Evolutionary conservation across 345 rosid species (phyloP), one percentile per base, ranked within the genome.

Genomic region (Heritiera littoralis): DNA sequence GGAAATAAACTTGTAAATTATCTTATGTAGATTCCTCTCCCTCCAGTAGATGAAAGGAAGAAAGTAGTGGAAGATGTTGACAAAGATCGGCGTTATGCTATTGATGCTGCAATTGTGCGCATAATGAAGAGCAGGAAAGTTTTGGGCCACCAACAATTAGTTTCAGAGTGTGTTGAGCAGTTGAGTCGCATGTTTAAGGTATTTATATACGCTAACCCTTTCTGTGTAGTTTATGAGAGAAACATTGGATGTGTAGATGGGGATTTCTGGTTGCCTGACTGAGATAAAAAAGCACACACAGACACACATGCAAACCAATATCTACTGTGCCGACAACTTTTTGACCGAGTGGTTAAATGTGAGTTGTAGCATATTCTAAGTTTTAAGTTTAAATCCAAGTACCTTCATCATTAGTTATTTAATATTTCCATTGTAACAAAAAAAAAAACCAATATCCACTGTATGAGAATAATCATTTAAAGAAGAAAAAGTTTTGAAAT

Each of bases 91-190:
- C 89, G 96, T 41, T 94, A 92, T 65, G 98, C 98, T 0, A 92
- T 97, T 77, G 99, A 97, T 85, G 99, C 99, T 64, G 98, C 99
- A 17, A 87, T 97, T 66, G 99, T 97, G 18, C 93, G 99, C 55
- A 97, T 97, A 78, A 97, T 97, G 99, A 97, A 97, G 92, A 88
- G 96, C 61, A 82, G 98, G 80, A 94, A 94, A 74, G 88, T 91
- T 23, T 80, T 93, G 89, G 92, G 92, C 58, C 94, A 94, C 83
- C 98, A 92, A 75, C 98, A 91, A 30, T 81, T 97, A 58, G 96
- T 94, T 41, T 84, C 84, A 9, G 98, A 93, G 87, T 94, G 98
- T 77, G 98, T 97, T 2, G 98, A 92, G 88, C 98, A 93, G 79
- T 80, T 97, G 79, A 94, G 92, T 83, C 93, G 96, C 78, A 94